Evolutionary conservation across 225 moss, liverwort and hornwort species (phyloP), one percentile per base, ranked within the genome.

Genomic region (Climacium dendroides): DNA sequence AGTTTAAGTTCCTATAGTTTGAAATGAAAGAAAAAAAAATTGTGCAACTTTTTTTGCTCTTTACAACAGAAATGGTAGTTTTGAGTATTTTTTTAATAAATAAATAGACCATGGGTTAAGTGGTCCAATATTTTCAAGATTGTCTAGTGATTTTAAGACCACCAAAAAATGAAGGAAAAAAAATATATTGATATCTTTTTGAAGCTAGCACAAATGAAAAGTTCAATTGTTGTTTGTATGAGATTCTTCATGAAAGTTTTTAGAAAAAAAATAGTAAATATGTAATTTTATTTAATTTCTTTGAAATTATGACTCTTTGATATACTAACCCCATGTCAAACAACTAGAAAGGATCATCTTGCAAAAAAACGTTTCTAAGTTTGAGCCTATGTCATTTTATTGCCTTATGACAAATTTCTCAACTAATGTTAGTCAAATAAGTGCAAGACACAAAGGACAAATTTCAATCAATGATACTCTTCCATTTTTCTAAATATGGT

Each of bases 71-170:
- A 69, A 22, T 39, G 12, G 2, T 3, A 19, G 1, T 37, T 67
- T 67, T 37, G 7, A 24, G 4, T 69, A 4, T 1, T 70, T 70
- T 39, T 39, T 3, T 30, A 2, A 1, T 1, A 39, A 39, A n/a
- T n/a, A 13, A 23, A 2, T 2, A 37, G 23, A 13, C 0, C 2
- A 1, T 23, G 3, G 4, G 13, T 13, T 23, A 41, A 43, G 9
- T 43, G 9, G 5, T 26, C 9, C 43, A 15, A 15, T 43, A 5
- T 16, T 16, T 0, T 9, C 4, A 9, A 16, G 4, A 29, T 43
- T 1, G 6, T 45, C 10, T 5, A 45, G 5, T 0, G 0, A 2
- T 71, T 70, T 41, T 43, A 71, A 70, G 43, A 71, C 14, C 5
- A 43, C 3, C 5, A 16, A 5, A 72, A 72, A 73, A 45, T 30